Conservation (phyloP, 495 filamentous ascomycete species). For the Hyphodiscus hymeniophilus region DNA sequence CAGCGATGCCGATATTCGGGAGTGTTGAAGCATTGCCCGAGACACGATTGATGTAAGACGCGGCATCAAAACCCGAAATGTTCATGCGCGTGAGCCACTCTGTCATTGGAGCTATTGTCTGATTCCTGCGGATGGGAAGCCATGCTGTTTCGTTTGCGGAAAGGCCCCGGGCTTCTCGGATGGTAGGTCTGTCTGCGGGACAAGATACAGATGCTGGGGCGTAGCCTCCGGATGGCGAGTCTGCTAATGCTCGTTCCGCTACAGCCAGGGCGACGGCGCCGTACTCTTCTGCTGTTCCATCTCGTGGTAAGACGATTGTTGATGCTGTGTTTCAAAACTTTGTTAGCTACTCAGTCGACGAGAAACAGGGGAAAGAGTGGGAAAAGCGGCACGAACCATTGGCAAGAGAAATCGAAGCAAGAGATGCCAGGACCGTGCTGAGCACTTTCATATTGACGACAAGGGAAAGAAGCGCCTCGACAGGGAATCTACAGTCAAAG, state of each 20-base stretch:
- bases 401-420: neutral
- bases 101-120: constrained; percentile 27
- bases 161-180: constrained; percentile 45
- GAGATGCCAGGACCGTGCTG: neutral
- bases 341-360: no score
- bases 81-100: constrained; percentile 59
- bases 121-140: constrained; percentile 43
- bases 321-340: no score
- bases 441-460: constrained; percentile 3
- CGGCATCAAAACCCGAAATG: constrained; percentile 70
- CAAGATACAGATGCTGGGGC: constrained; percentile 45
- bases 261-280: constrained; percentile 6
- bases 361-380: no score
- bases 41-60: constrained; percentile 50
- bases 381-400: neutral
- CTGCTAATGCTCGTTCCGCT: constrained; percentile 27
- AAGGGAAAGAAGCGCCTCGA: neutral
- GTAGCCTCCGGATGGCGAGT: constrained; percentile 47
- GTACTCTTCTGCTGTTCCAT: constrained; percentile 14
- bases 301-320: constrained; percentile 13
- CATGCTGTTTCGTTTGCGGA: constrained; percentile 64
- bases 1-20: constrained; percentile 58
- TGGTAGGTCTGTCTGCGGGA: constrained; percentile 35
- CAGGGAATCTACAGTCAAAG: no score
- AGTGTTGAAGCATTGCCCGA: constrained; percentile 47